phyloP scores from a whole-genome alignment of 192 early-diverging fungal species.

The Physocladia obscura region DNA sequence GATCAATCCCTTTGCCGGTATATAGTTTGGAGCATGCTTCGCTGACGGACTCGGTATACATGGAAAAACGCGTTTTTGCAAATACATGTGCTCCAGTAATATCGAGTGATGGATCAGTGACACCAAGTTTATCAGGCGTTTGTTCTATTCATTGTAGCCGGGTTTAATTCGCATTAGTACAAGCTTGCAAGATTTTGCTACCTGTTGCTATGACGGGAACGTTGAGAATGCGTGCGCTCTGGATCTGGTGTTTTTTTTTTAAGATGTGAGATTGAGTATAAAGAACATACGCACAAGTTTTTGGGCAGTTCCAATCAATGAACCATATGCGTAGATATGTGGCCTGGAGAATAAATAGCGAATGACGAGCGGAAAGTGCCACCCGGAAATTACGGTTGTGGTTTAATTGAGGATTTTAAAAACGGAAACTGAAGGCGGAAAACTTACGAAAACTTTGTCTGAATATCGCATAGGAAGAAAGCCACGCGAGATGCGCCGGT shows the following conservation, averaged over 20 bases:
- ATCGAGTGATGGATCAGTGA: constrained; percentile 76
- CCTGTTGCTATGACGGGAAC: constrained; percentile 87
- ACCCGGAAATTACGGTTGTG: no score
- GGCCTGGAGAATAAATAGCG: constrained; percentile 55
- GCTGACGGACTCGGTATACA: constrained; percentile 69
- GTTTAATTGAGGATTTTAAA: no score
- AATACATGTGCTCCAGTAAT: constrained; percentile 60
- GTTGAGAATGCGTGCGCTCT: constrained; percentile 68
- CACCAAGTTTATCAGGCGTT: constrained; percentile 54
- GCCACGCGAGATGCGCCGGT: constrained; percentile 55
- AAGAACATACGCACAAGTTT: constrained; percentile 73
- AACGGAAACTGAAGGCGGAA: no score
- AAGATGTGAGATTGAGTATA: not conserved
- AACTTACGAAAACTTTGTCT: constrained; percentile 58
- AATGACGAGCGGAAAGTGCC: not conserved
- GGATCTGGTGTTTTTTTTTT: constrained; percentile 46
- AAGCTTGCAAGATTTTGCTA: constrained; percentile 1
- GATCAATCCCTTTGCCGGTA: constrained; percentile 43
- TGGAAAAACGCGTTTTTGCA: constrained; percentile 87
- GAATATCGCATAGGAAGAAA: constrained; percentile 93
- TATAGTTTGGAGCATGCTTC: constrained; percentile 44
- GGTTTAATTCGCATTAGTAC: not conserved
- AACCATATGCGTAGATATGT: constrained; percentile 79
- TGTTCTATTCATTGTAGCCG: constrained; percentile 3
- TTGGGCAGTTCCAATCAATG: constrained; percentile 74